Evolutionary conservation across 345 rosid species (phyloP), one percentile per base, ranked within the genome.

Genomic region (Salix udensis): DNA sequence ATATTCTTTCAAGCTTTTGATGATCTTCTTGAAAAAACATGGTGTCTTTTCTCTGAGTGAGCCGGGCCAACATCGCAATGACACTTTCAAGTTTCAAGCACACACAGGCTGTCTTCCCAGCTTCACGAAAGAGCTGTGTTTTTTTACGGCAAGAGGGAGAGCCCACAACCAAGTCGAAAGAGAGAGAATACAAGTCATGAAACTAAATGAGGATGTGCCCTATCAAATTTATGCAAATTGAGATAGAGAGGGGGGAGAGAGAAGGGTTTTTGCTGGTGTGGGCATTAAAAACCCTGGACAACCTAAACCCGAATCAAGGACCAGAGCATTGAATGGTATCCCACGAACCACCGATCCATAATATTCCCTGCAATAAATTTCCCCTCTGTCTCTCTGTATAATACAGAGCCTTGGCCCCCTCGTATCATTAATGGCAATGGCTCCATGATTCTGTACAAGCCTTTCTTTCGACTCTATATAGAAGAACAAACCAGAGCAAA

Each of bases 211-310:
- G 69, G 13, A 34, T 66, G 4, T 65, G 21, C 34, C 16, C 21
- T 19, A 34, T 30, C n/a, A 31, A 34, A 66, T 34, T 62, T 62
- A 62, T 9, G 30, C 31, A 64, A 12, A 23, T 4, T 4, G 55
- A 70, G 36, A 15, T 30, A 30, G 31, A 30, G 31, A 30, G 31
- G 31, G 31, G n/a, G 36, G 46, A 18, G 48, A 18, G 24, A 65
- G 55, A 64, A 15, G 16, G 62, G 7, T 1, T 6, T 65, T 67
- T 48, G 71, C 80, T 55, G 80, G 23, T 67, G 64, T 28, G 85
- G 30, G 87, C 82, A 85, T 79, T 85, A 68, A 85, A 80, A 77
- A 68, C 76, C 46, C 70, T 71, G 60, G 77, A 65, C 82, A 70
- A 74, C 79, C 83, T 78, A 78, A 50, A 79, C 61, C 73, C 72